Base-by-base conservation (phyloP, 1,139 yeast species). In the Sugiyamaella pinicola region DNA sequence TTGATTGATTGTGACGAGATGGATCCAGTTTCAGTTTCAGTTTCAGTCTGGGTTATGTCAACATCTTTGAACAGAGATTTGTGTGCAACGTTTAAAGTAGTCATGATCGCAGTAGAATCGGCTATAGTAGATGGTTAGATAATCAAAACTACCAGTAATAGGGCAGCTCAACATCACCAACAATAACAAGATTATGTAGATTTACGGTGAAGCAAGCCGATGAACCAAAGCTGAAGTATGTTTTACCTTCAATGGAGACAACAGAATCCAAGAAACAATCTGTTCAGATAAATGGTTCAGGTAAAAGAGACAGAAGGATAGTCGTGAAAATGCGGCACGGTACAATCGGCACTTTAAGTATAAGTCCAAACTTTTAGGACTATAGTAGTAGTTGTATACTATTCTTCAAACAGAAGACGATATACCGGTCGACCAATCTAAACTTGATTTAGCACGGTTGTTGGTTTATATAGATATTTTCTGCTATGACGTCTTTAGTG, bases 1-100 rank as follows among this genome's bases (percentile, higher is more conserved):
- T 42, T 12, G 10, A 29, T 19, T 10, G 46, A 42, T 22, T 42
- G 37, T 42, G 46, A 42, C 7, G 47, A 43, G n/a, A 43, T 22
- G 15, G 47, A 43, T n/a, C 29, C 47, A n/a, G 47, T n/a, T 18
- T 43, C 47, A 19, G 29, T 6, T n/a, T 43, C 47, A 2, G 18
- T 15, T n/a, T 17, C 21, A 29, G 13, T 22, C 5, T 26, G 18
- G 10, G 10, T 13, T 3, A 10, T 28, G 9, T 29, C 37, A 3
- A 17, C 31, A 9, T 33, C 28, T 35, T 22, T 33, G 17, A 35
- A 10, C 19, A 29, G 29, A 21, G 38, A 21, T 12, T 43, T 29
- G 19, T 9, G 21, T n/a, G 10, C 6, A 3, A 10, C 17, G 17
- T 42, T 29, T 17, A 42, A 19, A 15, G 46, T 7, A 15, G 40